These are phyloP conservation scores for Penicillium flavigenum DNA, from an alignment of 495 filamentous ascomycete species.

Conservation along the genomic window DNA sequence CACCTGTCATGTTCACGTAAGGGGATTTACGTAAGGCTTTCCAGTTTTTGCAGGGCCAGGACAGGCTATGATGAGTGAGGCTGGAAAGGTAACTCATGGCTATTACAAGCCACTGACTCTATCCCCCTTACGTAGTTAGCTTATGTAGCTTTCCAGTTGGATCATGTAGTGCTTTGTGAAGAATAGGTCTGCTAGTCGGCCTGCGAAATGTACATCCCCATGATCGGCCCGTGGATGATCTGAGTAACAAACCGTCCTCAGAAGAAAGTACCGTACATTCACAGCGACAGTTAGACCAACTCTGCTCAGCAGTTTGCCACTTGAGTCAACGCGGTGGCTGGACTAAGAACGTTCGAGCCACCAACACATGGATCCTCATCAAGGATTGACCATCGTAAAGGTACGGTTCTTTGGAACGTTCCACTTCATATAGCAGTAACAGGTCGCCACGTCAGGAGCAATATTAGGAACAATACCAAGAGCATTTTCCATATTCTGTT, in stretches of 20 bases:
- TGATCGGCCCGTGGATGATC: background rate
- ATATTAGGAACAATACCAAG: background rate
- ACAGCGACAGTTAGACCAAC: background rate
- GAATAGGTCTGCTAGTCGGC: background rate
- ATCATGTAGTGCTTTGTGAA: background rate
- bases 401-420: background rate
- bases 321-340: background rate
- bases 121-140: background rate
- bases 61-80: background rate
- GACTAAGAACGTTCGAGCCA: background rate
- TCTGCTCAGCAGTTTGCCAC: background rate
- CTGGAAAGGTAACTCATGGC: background rate
- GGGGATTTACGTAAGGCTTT: background rate
- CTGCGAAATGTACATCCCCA: background rate
- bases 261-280: background rate
- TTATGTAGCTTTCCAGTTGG: too few species aligned
- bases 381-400: background rate
- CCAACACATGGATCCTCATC: background rate
- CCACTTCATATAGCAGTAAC: background rate
- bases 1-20: background rate
- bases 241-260: too few species aligned
- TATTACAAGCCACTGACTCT: background rate
- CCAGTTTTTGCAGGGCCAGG: too few species aligned
- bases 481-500: background rate
- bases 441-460: background rate